phyloP scores from a whole-genome alignment of 768 basidiomycete species.

The Trametes meyenii region DNA sequence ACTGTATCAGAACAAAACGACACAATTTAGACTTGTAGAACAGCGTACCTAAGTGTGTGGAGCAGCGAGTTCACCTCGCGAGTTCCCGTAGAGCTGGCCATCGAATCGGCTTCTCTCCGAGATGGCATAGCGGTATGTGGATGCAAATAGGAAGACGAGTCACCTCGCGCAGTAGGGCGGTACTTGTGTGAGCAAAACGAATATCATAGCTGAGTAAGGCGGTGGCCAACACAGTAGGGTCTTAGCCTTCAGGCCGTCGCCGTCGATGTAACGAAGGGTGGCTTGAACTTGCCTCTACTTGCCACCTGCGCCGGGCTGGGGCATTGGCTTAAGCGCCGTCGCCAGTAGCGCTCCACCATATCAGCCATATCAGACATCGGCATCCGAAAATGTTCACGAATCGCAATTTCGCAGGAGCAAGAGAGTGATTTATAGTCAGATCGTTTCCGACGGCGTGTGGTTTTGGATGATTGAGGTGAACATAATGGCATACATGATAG shows the following conservation, averaged over 20 bases:
- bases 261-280: too few relatives aligned
- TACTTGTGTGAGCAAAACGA: background rate
- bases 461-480: slow-evolving; percentile 25
- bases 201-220: slow-evolving; percentile 9
- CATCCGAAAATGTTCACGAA: background rate
- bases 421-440: background rate
- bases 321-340: too few relatives aligned
- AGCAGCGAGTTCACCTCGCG: slow-evolving; percentile 50
- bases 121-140: background rate
- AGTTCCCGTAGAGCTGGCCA: background rate
- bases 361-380: too few relatives aligned
- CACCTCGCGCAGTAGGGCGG: slow-evolving; percentile 1
- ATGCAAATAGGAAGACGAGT: background rate
- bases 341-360: too few relatives aligned
- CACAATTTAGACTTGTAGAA: slow-evolving; percentile 3
- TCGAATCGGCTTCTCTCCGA: background rate
- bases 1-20: background rate
- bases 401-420: background rate
- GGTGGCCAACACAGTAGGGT: background rate
- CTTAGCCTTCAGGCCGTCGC: too few relatives aligned
- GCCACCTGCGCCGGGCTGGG: too few relatives aligned
- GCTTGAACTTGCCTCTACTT: too few relatives aligned
- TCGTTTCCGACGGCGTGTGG: background rate
- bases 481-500: slow-evolving; percentile 34
- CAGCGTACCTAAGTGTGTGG: slow-evolving; percentile 52